Evolutionary conservation across 805 yeast genomes (phyloP).

Genomic region (Jamesozyma lodderae): DNA sequence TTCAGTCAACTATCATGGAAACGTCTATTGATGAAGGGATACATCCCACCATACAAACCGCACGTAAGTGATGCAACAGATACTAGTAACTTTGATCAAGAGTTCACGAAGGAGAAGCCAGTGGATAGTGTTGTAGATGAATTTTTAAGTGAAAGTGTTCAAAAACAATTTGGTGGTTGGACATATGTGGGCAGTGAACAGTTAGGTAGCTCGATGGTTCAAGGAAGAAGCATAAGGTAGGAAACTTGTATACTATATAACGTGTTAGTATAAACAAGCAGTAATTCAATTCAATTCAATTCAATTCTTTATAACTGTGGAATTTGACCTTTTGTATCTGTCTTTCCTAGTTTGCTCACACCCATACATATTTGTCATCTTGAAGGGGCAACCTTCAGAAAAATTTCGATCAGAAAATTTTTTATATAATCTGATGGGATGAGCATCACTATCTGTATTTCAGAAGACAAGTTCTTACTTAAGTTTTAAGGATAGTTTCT

Average conservation of each 20-base stretch:
- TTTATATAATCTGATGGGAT: neutral
- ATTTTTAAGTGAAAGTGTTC: constrained; percentile 87
- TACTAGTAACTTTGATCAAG: constrained; percentile 87
- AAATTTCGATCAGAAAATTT: neutral
- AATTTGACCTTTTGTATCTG: no score
- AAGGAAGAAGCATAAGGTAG: constrained; percentile 26
- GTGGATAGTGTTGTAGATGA: constrained; percentile 93
- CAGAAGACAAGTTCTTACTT: no score
- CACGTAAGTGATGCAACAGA: constrained; percentile 77
- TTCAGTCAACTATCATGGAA: constrained; percentile 88
- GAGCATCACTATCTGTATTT: neutral
- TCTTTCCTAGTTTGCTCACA: no score
- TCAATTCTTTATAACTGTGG: no score
- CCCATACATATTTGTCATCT: no score
- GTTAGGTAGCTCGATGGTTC: constrained; percentile 31
- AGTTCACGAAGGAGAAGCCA: constrained; percentile 87
- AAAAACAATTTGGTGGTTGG: constrained; percentile 98
- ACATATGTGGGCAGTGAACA: constrained; percentile 72
- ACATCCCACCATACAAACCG: constrained; percentile 93
- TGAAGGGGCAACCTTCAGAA: neutral
- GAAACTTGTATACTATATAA: no score
- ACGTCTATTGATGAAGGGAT: constrained; percentile 71
- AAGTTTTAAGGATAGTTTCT: no score
- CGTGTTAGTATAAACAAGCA: no score
- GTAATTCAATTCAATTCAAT: no score